These are phyloP conservation scores for Candolleomyces eurysporus DNA, from an alignment of 768 basidiomycete genomes.

Conservation along the genomic window DNA sequence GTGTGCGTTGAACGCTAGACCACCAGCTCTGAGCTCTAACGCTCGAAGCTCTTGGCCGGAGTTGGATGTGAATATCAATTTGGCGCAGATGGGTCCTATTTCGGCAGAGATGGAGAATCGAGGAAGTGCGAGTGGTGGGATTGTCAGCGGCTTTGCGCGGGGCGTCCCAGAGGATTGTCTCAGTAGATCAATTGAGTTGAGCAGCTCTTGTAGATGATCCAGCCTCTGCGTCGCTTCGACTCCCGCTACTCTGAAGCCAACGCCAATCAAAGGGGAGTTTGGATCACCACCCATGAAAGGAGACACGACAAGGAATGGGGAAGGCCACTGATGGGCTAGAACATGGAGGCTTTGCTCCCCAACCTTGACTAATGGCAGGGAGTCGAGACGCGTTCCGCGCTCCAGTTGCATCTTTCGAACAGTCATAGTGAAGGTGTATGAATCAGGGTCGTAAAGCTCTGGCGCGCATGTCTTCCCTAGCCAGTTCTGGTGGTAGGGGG, in stretches of 20 bases:
- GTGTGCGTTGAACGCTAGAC: slow-evolving; percentile 40
- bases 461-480: slow-evolving; percentile 41
- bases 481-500: slow-evolving; percentile 48
- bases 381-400: slow-evolving; percentile 33
- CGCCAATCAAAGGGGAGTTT: slow-evolving; percentile 53
- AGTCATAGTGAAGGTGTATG: slow-evolving; percentile 45
- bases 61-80: slow-evolving; percentile 48
- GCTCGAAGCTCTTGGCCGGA: slow-evolving; percentile 43
- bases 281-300: slow-evolving; percentile 56
- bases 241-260: slow-evolving; percentile 41
- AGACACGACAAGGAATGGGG: slow-evolving; percentile 48
- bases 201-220: slow-evolving; percentile 46
- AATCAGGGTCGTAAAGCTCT: slow-evolving; percentile 42
- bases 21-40: slow-evolving; percentile 57
- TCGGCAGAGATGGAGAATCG: slow-evolving; percentile 45
- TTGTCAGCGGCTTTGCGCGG: slow-evolving; percentile 12
- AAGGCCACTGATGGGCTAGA: slow-evolving; percentile 60
- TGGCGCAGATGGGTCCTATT: slow-evolving; percentile 48
- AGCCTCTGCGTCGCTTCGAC: slow-evolving; percentile 54
- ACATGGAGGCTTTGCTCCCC: slow-evolving; percentile 37
- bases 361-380: slow-evolving; percentile 42
- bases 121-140: slow-evolving; percentile 41
- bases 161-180: slow-evolving; percentile 11
- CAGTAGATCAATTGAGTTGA: slow-evolving; percentile 17
- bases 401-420: slow-evolving; percentile 45